Percentiles rank a stretch among this genome's conserved stretches.
phyloP scores from a whole-genome alignment of 345 rosid genomes.

The Boechera stricta region DNA sequence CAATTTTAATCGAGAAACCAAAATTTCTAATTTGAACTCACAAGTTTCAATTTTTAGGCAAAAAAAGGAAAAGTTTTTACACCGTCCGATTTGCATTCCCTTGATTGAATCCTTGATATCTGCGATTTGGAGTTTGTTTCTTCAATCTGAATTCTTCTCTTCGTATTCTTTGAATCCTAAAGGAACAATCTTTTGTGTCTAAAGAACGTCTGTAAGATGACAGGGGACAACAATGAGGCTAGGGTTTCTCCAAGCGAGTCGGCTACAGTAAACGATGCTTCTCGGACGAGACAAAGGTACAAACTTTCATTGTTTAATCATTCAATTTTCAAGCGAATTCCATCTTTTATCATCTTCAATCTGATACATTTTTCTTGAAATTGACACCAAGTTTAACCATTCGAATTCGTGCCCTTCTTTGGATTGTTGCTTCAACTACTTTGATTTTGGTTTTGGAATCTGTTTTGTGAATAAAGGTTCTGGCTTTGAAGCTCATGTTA shows the following conservation, averaged over 20 bases:
- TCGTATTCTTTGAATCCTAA: constrained; percentile 15
- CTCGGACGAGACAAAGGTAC: constrained; percentile 65
- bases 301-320: background rate
- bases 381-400: background rate
- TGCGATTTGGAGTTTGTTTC: background rate
- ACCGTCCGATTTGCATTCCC: constrained; percentile 19
- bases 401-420: background rate
- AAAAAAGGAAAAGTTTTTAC: background rate
- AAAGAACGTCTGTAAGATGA: constrained; percentile 46
- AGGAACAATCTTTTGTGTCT: background rate
- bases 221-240: constrained; percentile 48
- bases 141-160: constrained; percentile 10
- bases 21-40: background rate
- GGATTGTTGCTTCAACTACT: background rate
- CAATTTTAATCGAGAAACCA: background rate
- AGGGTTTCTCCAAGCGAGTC: constrained; percentile 53
- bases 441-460: background rate
- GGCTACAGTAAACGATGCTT: constrained; percentile 40
- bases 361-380: background rate
- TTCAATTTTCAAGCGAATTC: background rate
- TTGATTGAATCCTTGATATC: background rate
- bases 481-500: background rate
- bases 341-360: background rate
- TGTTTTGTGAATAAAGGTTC: background rate
- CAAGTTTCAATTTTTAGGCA: background rate